phyloP scores from a whole-genome alignment of 441 rosid species.

The Pelargonium fulgidum region DNA sequence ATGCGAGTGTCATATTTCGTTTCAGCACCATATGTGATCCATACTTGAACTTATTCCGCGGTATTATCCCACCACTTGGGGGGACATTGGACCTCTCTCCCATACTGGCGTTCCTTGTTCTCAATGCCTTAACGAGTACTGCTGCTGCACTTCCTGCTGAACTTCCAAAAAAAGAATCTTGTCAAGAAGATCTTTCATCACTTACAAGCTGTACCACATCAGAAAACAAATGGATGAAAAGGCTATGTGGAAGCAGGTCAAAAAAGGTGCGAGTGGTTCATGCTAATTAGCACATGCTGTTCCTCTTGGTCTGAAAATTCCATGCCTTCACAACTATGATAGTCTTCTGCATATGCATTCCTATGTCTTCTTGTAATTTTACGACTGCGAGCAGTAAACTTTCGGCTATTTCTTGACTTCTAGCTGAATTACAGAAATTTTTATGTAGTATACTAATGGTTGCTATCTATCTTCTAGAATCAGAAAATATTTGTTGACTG shows the following conservation, averaged over 20 bases:
- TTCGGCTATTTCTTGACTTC: not conserved
- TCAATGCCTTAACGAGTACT: slow-evolving; percentile 70
- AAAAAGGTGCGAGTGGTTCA: slow-evolving; percentile 18
- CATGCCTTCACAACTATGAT: not conserved
- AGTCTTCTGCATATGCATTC: not conserved
- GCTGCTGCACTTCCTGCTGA: slow-evolving; percentile 86
- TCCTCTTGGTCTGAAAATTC: not conserved
- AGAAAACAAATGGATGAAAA: slow-evolving; percentile 69
- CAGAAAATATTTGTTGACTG: not conserved
- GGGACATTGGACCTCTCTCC: slow-evolving; percentile 87
- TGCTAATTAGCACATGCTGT: slow-evolving; percentile 26
- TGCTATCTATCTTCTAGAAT: not conserved
- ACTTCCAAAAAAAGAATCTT: slow-evolving; percentile 40
- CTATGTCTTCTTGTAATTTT: not conserved
- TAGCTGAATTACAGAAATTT: not conserved
- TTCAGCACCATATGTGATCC: not conserved
- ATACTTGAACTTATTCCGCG: slow-evolving; percentile 29
- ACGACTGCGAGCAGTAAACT: not conserved
- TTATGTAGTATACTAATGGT: not conserved
- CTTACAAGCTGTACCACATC: slow-evolving; percentile 24
- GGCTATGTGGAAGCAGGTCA: slow-evolving; percentile 34
- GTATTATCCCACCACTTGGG: slow-evolving; percentile 85
- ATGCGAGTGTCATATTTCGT: not conserved
- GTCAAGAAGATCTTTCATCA: slow-evolving; percentile 23
- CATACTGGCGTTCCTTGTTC: slow-evolving; percentile 71